These are phyloP conservation scores for Verticillium klebahnii DNA, from an alignment of 2,329 filamentous ascomycete species.

Conservation along the genomic window DNA sequence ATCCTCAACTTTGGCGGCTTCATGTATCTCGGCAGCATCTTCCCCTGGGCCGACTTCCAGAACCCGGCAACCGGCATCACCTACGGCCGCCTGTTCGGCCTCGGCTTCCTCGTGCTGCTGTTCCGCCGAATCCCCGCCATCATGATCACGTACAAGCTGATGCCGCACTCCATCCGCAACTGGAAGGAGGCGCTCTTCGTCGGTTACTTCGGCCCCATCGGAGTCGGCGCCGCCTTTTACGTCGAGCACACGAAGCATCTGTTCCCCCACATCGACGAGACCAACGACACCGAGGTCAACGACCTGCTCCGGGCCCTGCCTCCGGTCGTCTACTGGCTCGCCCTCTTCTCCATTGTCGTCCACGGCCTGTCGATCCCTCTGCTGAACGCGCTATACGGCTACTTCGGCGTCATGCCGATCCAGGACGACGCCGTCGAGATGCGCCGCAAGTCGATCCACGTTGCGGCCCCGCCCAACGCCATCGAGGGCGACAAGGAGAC, in stretches of 20 bases:
- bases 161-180: conserved; percentile 45
- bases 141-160: conserved; percentile 47
- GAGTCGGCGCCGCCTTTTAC: conserved; percentile 73
- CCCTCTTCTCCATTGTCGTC: conserved; percentile 36
- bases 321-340: conserved; percentile 37
- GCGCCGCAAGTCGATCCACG: conserved; percentile 29
- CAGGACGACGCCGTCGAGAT: conserved; percentile 36
- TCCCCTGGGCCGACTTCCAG: conserved; percentile 53
- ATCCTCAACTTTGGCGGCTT: conserved; percentile 57
- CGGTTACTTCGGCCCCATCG: conserved; percentile 72
- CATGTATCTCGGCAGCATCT: conserved; percentile 51
- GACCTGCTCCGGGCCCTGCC: conserved; percentile 29
- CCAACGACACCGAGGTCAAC: conserved; percentile 27
- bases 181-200: conserved; percentile 58
- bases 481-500: conserved; percentile 27
- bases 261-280: conserved; percentile 28
- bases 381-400: conserved; percentile 33
- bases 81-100: conserved; percentile 39
- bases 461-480: conserved; percentile 33
- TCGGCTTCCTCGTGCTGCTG: conserved; percentile 47
- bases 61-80: conserved; percentile 50
- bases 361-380: conserved; percentile 44
- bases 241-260: conserved; percentile 44
- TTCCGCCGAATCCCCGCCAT: conserved; percentile 55
- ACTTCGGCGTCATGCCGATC: conserved; percentile 33